Evolutionary conservation across 345 rosid genomes (phyloP).

Genomic region (Corchorus capsularis): DNA sequence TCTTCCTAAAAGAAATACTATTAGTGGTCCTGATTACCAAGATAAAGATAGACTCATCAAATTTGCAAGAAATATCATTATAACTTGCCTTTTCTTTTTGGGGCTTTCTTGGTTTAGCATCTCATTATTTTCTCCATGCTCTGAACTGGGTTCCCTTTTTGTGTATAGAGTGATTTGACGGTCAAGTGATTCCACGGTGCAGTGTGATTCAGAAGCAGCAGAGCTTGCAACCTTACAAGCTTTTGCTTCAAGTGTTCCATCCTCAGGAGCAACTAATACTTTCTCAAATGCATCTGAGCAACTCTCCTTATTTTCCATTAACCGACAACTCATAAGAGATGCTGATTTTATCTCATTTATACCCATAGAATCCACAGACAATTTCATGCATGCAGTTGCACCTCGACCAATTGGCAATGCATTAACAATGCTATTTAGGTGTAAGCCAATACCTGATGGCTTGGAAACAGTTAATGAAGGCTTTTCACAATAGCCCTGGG

Average conservation of each 20-base stretch:
- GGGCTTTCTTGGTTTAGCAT: conserved; percentile 41
- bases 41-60: background rate
- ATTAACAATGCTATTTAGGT: conserved; percentile 55
- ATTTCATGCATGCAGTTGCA: conserved; percentile 28
- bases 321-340: conserved; percentile 6
- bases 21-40: background rate
- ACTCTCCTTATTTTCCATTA: conserved; percentile 14
- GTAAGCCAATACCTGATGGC: conserved; percentile 60
- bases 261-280: conserved; percentile 26
- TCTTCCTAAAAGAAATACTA: conserved; percentile 40
- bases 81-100: conserved; percentile 47
- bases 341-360: conserved; percentile 18
- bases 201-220: conserved; percentile 33
- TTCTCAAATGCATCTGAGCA: conserved; percentile 26
- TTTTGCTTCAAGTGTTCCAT: conserved; percentile 26
- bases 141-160: conserved; percentile 38
- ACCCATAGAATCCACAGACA: conserved; percentile 6
- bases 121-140: conserved; percentile 38
- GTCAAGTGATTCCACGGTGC: conserved; percentile 26
- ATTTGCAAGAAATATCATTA: conserved; percentile 5
- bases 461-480: conserved; percentile 37
- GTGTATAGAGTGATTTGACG: conserved; percentile 30
- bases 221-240: conserved; percentile 26
- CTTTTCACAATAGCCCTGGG: conserved; percentile 24
- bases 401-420: conserved; percentile 25